Evolutionary conservation across 176 grass and related monocot genomes (phyloP).

Genomic region (Panicum miliaceum): DNA sequence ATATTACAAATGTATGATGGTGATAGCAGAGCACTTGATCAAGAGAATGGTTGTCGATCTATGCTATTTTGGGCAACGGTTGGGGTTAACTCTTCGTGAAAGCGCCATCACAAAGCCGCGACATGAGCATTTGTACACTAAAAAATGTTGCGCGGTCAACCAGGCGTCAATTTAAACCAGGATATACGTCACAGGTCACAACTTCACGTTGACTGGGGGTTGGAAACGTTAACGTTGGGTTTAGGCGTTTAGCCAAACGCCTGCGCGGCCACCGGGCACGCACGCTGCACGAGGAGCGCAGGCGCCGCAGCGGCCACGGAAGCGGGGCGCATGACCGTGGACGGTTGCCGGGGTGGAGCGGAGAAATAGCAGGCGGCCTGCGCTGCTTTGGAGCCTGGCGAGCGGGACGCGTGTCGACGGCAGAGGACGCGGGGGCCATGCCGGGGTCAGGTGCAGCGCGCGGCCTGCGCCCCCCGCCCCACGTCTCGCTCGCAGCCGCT

Average conservation of each 20-base stretch:
- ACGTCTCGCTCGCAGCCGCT: neutral
- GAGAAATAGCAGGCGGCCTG: neutral
- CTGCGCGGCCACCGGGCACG: neutral
- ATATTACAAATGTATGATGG: neutral
- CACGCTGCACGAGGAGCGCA: neutral
- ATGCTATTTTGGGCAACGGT: neutral
- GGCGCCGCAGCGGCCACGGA: neutral
- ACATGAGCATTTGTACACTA: too few species aligned
- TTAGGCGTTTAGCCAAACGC: neutral
- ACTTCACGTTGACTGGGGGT: neutral
- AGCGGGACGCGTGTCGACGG: slow-evolving; percentile 48
- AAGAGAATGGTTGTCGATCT: too few species aligned
- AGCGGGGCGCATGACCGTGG: neutral
- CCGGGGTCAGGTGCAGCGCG: slow-evolving; percentile 44
- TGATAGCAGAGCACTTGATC: neutral
- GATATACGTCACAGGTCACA: neutral
- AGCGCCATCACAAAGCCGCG: neutral
- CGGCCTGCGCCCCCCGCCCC: neutral
- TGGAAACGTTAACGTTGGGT: too few species aligned
- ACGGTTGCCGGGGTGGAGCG: slow-evolving; percentile 10
- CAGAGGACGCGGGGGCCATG: slow-evolving; percentile 8
- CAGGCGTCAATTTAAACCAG: too few species aligned
- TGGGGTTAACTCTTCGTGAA: neutral
- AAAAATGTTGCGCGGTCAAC: too few species aligned
- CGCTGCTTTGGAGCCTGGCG: slow-evolving; percentile 6